These are phyloP conservation scores for Exophiala dermatitidis DNA, from an alignment of 2,329 filamentous ascomycete species.

Conservation along the genomic window DNA sequence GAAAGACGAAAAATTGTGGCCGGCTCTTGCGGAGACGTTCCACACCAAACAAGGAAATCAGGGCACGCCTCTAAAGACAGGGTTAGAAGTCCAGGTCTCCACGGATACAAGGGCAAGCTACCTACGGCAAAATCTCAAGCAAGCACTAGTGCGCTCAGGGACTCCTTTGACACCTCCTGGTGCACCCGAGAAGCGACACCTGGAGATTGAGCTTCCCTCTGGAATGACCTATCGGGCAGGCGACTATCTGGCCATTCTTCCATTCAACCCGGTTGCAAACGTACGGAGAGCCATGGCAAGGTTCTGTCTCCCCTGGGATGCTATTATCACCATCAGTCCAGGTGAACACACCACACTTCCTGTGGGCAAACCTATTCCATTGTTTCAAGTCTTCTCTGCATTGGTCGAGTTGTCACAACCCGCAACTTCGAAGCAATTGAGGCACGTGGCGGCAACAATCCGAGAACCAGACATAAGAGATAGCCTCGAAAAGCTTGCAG, in stretches of 20 bases:
- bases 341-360: constrained; percentile 42
- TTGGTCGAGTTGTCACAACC: constrained; percentile 69
- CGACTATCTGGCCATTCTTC: constrained; percentile 64
- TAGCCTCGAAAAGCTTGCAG: constrained; percentile 2
- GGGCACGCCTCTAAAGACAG: too few species aligned
- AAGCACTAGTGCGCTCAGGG: constrained; percentile 51
- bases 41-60: neutral
- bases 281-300: constrained; percentile 53
- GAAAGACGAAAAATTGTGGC: constrained; percentile 53
- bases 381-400: constrained; percentile 57
- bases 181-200: constrained; percentile 52
- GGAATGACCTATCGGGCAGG: constrained; percentile 57
- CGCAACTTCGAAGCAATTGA: constrained; percentile 54
- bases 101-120: constrained; percentile 43
- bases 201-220: constrained; percentile 58
- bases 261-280: constrained; percentile 55
- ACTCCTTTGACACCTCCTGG: constrained; percentile 45
- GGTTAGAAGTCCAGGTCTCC: neutral
- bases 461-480: constrained; percentile 32
- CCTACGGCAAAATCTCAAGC: constrained; percentile 55
- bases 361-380: constrained; percentile 48
- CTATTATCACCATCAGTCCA: constrained; percentile 54
- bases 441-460: neutral
- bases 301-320: constrained; percentile 63
- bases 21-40: constrained; percentile 39